These are phyloP conservation scores for Pholiota microspora DNA, from an alignment of 768 basidiomycete species.

Conservation along the genomic window DNA sequence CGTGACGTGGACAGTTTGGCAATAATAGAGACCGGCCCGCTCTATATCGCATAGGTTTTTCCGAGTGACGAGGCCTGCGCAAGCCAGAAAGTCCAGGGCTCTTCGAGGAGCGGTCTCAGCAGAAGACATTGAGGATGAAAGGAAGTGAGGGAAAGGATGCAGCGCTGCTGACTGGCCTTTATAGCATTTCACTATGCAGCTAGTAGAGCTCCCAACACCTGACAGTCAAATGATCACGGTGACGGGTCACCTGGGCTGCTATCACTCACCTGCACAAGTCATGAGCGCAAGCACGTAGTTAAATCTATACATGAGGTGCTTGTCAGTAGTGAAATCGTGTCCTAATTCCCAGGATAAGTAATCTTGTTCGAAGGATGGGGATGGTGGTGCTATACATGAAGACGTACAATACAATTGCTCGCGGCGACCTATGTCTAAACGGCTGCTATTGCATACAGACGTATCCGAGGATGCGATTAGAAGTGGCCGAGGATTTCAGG, in stretches of 20 bases:
- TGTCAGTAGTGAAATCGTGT: background rate
- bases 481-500: too few relatives aligned
- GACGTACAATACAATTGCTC: too few relatives aligned
- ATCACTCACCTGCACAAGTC: constrained; percentile 23
- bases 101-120: constrained; percentile 4
- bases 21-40: constrained; percentile 16
- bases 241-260: constrained; percentile 21
- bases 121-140: constrained; percentile 4
- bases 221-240: constrained; percentile 18
- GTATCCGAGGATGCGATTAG: too few relatives aligned
- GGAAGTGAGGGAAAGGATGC: constrained; percentile 10
- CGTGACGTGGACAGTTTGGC: constrained; percentile 3
- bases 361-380: too few relatives aligned
- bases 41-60: background rate
- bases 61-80: background rate
- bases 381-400: too few relatives aligned
- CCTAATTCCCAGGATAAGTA: constrained; percentile 10
- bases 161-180: constrained; percentile 14
- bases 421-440: too few relatives aligned
- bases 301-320: constrained; percentile 4
- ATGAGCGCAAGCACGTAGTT: constrained; percentile 18
- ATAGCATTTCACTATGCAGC: constrained; percentile 16
- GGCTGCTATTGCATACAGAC: too few relatives aligned
- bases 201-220: constrained; percentile 21
- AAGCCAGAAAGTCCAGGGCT: background rate